A percentile compares a stretch with the other conserved stretches of the same genome.
Conservation (phyloP, 2,329 filamentous ascomycete genomes). For the Rhinocladiella mackenziei region DNA sequence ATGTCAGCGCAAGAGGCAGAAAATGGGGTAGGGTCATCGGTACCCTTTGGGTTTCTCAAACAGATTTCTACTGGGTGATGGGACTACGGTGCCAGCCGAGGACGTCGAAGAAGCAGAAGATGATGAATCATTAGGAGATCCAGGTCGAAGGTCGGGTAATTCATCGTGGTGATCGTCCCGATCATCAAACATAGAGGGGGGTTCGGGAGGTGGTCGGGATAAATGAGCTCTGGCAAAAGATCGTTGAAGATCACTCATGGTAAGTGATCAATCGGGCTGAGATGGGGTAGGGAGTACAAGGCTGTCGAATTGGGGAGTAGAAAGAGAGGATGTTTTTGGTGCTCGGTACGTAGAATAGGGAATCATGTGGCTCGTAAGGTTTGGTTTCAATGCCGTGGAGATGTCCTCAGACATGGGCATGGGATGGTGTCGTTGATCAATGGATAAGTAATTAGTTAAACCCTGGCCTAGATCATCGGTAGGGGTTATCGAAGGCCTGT, state of each 20-base stretch:
- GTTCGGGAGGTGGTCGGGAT: constrained; percentile 56
- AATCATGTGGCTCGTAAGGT: too few species aligned
- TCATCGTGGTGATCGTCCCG: constrained; percentile 38
- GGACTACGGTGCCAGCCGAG: constrained; percentile 86
- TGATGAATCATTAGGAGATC: constrained; percentile 58
- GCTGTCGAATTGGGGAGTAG: not conserved
- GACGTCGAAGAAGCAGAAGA: constrained; percentile 89
- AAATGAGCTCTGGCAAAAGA: constrained; percentile 75
- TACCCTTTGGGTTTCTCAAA: constrained; percentile 69
- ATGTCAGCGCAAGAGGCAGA: constrained; percentile 1
- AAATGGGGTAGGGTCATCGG: constrained; percentile 26
- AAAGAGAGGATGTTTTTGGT: too few species aligned
- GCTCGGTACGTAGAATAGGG: too few species aligned
- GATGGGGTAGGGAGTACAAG: constrained; percentile 1
- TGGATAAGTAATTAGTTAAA: too few species aligned
- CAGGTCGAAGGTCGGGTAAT: constrained; percentile 29
- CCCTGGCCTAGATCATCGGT: too few species aligned
- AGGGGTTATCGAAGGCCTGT: too few species aligned
- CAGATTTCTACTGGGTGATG: constrained; percentile 67
- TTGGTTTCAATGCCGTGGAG: not conserved
- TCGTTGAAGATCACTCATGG: constrained; percentile 72
- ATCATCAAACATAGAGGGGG: constrained; percentile 45
- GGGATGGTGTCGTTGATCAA: too few species aligned
- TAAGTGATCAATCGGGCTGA: not conserved
- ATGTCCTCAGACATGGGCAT: too few species aligned